These are phyloP conservation scores for Penicillium psychrofluorescens DNA, from an alignment of 495 filamentous ascomycete species.

Conservation along the genomic window DNA sequence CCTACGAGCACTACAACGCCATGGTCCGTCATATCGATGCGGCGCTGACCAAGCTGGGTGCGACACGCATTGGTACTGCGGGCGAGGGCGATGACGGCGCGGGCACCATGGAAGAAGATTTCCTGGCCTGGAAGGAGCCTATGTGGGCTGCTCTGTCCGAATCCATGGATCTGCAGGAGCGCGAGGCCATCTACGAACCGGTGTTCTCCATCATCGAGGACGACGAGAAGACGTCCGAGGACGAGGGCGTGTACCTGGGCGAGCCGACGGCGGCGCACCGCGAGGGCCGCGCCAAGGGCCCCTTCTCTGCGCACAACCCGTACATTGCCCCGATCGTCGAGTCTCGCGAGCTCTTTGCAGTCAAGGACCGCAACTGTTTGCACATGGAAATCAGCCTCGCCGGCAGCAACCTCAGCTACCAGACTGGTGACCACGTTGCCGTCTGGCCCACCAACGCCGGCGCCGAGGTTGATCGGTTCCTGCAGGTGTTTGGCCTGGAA, in stretches of 20 bases:
- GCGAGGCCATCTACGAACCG: slow-evolving; percentile 93
- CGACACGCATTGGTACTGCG: slow-evolving; percentile 72
- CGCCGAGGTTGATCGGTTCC: slow-evolving; percentile 83
- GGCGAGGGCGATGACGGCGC: slow-evolving; percentile 98
- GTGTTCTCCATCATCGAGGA: slow-evolving; percentile 79
- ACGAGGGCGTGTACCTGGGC: slow-evolving; percentile 86
- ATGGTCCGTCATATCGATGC: slow-evolving; percentile 91
- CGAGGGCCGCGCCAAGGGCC: slow-evolving; percentile 75
- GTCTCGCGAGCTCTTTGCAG: slow-evolving; percentile 84
- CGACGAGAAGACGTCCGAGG: slow-evolving; percentile 63
- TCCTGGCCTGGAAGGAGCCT: slow-evolving; percentile 97
- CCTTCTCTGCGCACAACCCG: slow-evolving; percentile 94
- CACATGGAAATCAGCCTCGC: slow-evolving; percentile 95
- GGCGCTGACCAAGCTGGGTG: slow-evolving; percentile 72
- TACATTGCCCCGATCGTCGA: slow-evolving; percentile 91
- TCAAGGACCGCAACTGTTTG: slow-evolving; percentile 89
- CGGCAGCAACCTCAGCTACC: slow-evolving; percentile 74
- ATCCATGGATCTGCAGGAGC: slow-evolving; percentile 83
- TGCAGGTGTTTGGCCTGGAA: slow-evolving; percentile 66
- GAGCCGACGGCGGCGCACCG: slow-evolving; percentile 96
- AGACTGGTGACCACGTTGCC: slow-evolving; percentile 95
- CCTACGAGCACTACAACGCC: slow-evolving; percentile 98
- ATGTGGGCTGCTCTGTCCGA: slow-evolving; percentile 88
- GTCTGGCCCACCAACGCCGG: slow-evolving; percentile 97
- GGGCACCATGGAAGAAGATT: slow-evolving; percentile 99